A percentile compares a stretch with the other conserved stretches of the same genome.
Evolutionary conservation across 2,329 filamentous ascomycete genomes (phyloP).

Genomic region (Fusarium staphyleae): DNA sequence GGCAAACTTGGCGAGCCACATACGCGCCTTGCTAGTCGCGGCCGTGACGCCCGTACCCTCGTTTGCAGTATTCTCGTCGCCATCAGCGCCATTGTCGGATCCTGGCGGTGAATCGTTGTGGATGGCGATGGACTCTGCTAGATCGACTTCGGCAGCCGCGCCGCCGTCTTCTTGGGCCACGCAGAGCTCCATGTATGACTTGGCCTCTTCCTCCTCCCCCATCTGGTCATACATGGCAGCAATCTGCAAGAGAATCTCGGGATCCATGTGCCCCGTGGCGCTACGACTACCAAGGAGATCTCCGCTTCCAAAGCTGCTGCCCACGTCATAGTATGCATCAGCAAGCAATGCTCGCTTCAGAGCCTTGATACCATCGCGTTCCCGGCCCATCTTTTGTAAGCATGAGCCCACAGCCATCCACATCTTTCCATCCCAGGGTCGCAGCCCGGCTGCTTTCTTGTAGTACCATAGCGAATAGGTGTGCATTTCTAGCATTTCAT

Average conservation of each 20-base stretch:
- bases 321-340: slow-evolving; percentile 81
- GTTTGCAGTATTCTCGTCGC: slow-evolving; percentile 44
- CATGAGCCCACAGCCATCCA: slow-evolving; percentile 97
- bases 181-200: slow-evolving; percentile 94
- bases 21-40: slow-evolving; percentile 87
- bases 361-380: slow-evolving; percentile 91
- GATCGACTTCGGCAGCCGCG: slow-evolving; percentile 50
- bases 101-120: slow-evolving; percentile 60
- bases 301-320: slow-evolving; percentile 61
- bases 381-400: slow-evolving; percentile 85
- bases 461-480: slow-evolving; percentile 98
- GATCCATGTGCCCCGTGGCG: slow-evolving; percentile 73
- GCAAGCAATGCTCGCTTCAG: slow-evolving; percentile 91
- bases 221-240: slow-evolving; percentile 87
- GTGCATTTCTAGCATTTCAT: slow-evolving; percentile 97
- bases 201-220: slow-evolving; percentile 78
- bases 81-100: slow-evolving; percentile 50
- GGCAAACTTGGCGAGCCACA: slow-evolving; percentile 90
- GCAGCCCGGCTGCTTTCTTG: slow-evolving; percentile 88
- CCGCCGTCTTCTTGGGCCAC: slow-evolving; percentile 88
- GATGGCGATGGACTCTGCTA: slow-evolving; percentile 60
- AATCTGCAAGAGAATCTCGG: slow-evolving; percentile 89
- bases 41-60: slow-evolving; percentile 84
- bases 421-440: slow-evolving; percentile 98
- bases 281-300: slow-evolving; percentile 57